Conservation (phyloP, 2,329 filamentous ascomycete genomes). For the Graphilbum ipis-grandicollis region DNA sequence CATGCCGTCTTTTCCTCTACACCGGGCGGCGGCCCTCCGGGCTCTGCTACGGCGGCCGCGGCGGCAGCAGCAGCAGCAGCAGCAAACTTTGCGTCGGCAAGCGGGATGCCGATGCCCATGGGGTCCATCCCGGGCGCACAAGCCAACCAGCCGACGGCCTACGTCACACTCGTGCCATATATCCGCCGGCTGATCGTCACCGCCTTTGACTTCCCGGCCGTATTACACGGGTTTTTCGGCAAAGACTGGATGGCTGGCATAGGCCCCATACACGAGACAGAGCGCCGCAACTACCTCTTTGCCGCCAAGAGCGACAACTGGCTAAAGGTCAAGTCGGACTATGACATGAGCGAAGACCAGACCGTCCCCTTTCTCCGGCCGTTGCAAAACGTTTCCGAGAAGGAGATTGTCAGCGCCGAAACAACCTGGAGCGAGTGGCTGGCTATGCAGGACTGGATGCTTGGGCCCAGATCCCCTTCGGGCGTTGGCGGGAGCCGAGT, state of each 20-base stretch:
- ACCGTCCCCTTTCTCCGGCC: slow-evolving; percentile 76
- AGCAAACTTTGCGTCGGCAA: not conserved
- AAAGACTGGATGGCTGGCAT: slow-evolving; percentile 75
- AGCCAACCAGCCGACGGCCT: slow-evolving; percentile 16
- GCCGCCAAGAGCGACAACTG: slow-evolving; percentile 85
- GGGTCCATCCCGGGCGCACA: slow-evolving; percentile 7
- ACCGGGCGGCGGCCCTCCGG: slow-evolving; percentile 16
- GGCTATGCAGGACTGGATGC: slow-evolving; percentile 96
- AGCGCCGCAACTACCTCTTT: slow-evolving; percentile 88
- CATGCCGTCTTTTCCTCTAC: slow-evolving; percentile 26
- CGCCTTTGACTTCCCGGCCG: slow-evolving; percentile 69
- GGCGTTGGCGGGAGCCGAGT: slow-evolving; percentile 8
- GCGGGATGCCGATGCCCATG: slow-evolving; percentile 14
- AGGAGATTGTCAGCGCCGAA: slow-evolving; percentile 72
- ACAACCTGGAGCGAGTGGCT: slow-evolving; percentile 86
- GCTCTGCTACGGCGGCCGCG: slow-evolving; percentile 18
- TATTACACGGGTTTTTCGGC: slow-evolving; percentile 95
- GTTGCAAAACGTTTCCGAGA: slow-evolving; percentile 56
- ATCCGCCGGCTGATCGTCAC: slow-evolving; percentile 81
- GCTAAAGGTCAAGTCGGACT: slow-evolving; percentile 75
- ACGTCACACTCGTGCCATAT: slow-evolving; percentile 67
- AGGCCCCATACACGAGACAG: slow-evolving; percentile 68
- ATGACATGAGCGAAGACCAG: slow-evolving; percentile 74
- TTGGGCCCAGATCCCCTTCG: slow-evolving; percentile 61
- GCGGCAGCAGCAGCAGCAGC: slow-evolving; percentile 4